Base-by-base conservation (phyloP, 2,329 filamentous ascomycete species). In the Talaromyces sp. region DNA sequence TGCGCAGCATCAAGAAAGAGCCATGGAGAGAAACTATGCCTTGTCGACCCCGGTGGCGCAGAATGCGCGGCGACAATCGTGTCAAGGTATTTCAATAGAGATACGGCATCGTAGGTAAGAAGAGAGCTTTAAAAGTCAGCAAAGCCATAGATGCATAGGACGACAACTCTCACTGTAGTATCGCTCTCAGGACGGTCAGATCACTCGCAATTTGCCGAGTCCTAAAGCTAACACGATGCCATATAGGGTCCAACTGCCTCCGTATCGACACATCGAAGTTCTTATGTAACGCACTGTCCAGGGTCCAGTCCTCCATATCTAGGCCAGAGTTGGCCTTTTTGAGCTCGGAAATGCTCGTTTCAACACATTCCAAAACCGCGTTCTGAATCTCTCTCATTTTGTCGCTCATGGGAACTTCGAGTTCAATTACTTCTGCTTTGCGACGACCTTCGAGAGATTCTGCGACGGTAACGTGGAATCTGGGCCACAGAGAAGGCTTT, bases 221-320 rank as follows among this genome's bases (percentile, higher is more conserved):
- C 75, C 94, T 92, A 82, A 90, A 96, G 73, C 90, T 97, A 56
- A 96, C 90, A 58, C 94, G 86, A 77, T 99, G 94, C 94, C 94
- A 99, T 61, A 97, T 92, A 4, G 93, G 92, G 70, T 97, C 92
- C 19, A 99, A 80, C 74, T 99, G 94, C 61, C 92, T 85, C 63
- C 93, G 85, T 56, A 99, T 87, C 59, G 92, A 88, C 62, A 90
- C 81, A 72, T 97, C 94, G 72, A 99, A 99, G 68, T 92, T 96
- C 70, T 89, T 90, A 65, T 97, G 89, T 62, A 97, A 77, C 38
- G 93, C 93, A 70, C 90, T 97, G 73, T 97, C 93, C 19, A 96
- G 81, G 55, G 91, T 97, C 93, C 93, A 97, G 69, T 97, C 92
- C 62, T 95, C 92, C 86, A 97, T 92, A 67, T 97, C 93, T 7